Base-by-base conservation (phyloP, 1,284 basidiomycete genomes). In the Fomitopsis palustris region DNA sequence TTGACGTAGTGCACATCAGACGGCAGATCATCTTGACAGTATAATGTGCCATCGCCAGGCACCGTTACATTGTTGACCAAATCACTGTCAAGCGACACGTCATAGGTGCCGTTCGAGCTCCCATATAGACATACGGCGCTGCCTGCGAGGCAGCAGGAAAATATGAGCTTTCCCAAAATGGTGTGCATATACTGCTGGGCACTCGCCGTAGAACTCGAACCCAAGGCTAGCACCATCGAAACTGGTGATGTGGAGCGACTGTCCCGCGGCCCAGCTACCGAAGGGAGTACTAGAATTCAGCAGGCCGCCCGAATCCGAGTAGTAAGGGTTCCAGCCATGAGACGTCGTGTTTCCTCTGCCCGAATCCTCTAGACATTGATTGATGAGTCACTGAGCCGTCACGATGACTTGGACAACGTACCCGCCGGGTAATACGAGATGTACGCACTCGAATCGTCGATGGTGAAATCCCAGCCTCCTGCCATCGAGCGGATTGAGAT, bases 271-370 rank as follows among this genome's bases (percentile, higher is more conserved):
- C 3, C 57, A 45, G 27, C 64, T 60, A 31, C 66, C 69, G 19
- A 53, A 53, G 1, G 27, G n/a, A n/a, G 56, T 37, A 14, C 35
- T 37, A 37, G 35, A 4, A 37, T 37, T 53, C 23, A 61, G 64
- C 57, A 64, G 69, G 8, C 65, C 64, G 27, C 65, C 66, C 2
- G 65, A 62, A 16, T 51, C 62, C 1, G 67, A 64, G 59, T 66
- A 72, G 66, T 66, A 72, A 16, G 69, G 60, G 53, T 70, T 65
- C 70, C 72, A 72, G 8, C 71, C 70, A 17, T 62, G 64, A 12
- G 21, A 45, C 16, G 57, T 61, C 58, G 43, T 51, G 27, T 62
- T 54, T n/a, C 59, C 63, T 4, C 59, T 54, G 17, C 64, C 59
- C 4, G 67, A 67, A 55, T 70, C 69, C n/a, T 43, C 41, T 43